Base-by-base conservation (phyloP, 2,329 filamentous ascomycete genomes). In the Penicillium sp. region DNA sequence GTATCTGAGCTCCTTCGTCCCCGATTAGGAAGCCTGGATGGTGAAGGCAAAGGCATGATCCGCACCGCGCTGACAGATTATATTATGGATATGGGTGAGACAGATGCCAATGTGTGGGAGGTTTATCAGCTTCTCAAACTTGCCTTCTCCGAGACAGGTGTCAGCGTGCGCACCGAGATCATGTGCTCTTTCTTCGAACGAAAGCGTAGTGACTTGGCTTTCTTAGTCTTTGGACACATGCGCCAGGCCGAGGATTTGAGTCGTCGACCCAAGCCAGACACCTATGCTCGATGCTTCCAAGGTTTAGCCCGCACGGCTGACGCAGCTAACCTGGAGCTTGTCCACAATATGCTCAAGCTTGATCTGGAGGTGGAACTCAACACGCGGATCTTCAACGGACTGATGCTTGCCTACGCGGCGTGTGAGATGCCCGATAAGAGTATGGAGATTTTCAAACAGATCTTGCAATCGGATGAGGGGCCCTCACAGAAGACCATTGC, bases 341-440 rank as follows among this genome's bases (percentile, higher is more conserved):
- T 96, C 2, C 90, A 96, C 77, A 96, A 97, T 71, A 93, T 96
- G 85, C 82, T 97, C 64, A 98, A 96, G 77, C 87, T 97, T 73
- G 95, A 99, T 72, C 83, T 87, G n/a, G 84, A 85, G 43, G 82
- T 98, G 37, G 87, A 93, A 65, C 82, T 88, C 4, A 87, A 84
- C 65, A 98, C 93, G 0, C 81, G 79, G 54, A 79, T 98, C 2
- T 86, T 89, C 65, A 98, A 96, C 67, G 87, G 89, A 0, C 79
- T 98, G 49, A 96, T 99, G 87, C 81, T 95, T 13, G 93, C 91
- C 0, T 93, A 96, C 70, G 85, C 87, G 1, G 83, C 85, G 1
- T 90, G 87, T 67, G 89, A 84, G 7, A 81, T 87, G 61, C 81
- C 88, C 0, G 76, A 82, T 29, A 84, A 84, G 54, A 90, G 90